These are phyloP conservation scores for Pichia eremophila DNA, from an alignment of 805 yeast species.

Conservation along the genomic window DNA sequence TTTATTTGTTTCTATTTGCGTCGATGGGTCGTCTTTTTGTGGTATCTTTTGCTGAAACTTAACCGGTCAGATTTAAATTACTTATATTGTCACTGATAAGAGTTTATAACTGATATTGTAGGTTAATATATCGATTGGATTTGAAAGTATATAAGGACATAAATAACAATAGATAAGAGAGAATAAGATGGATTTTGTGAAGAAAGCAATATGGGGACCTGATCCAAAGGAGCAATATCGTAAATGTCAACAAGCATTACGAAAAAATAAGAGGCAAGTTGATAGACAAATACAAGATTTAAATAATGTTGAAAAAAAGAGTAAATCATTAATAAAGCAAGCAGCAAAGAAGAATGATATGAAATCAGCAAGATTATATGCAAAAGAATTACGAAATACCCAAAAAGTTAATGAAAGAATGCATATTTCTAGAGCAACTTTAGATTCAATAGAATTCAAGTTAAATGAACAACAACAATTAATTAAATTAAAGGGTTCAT, in stretches of 20 bases:
- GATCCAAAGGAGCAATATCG: constrained; percentile 87
- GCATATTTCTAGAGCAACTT: constrained; percentile 72
- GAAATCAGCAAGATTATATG: constrained; percentile 69
- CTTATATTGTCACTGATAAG: neutral
- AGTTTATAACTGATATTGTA: too few relatives aligned
- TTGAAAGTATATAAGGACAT: too few relatives aligned
- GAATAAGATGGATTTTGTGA: constrained; percentile 63
- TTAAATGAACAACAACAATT: constrained; percentile 86
- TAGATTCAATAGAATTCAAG: constrained; percentile 80
- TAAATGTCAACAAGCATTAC: constrained; percentile 65
- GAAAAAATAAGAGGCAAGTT: constrained; percentile 77
- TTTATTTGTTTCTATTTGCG: too few relatives aligned
- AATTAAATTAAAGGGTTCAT: constrained; percentile 71
- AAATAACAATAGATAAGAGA: too few relatives aligned
- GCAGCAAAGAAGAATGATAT: constrained; percentile 70
- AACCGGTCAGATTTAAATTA: too few relatives aligned
- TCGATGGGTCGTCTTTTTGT: too few relatives aligned
- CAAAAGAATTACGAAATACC: constrained; percentile 68
- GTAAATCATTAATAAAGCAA: constrained; percentile 64
- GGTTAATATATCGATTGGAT: too few relatives aligned
- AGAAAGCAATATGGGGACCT: constrained; percentile 91
- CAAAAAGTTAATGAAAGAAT: constrained; percentile 67
- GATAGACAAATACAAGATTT: constrained; percentile 68
- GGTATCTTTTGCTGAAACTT: too few relatives aligned
- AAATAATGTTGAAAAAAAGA: constrained; percentile 54